Evolutionary conservation across 2,329 filamentous ascomycete genomes (phyloP).

Genomic region (Fusarium veterinarium): DNA sequence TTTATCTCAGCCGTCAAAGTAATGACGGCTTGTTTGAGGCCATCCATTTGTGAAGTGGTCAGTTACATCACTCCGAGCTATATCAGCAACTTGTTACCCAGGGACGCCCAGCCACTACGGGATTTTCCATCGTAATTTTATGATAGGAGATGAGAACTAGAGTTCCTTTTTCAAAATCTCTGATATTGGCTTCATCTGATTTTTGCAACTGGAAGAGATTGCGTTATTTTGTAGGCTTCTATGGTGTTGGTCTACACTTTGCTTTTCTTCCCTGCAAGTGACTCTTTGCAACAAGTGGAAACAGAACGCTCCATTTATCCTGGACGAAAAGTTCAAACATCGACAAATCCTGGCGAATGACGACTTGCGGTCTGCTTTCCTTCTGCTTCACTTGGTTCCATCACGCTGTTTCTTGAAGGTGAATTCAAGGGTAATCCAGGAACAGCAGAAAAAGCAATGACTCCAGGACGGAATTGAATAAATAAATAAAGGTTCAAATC

Average conservation of each 20-base stretch:
- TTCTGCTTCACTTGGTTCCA: not conserved
- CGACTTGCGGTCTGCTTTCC: not conserved
- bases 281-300: not conserved
- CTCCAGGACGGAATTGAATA: not conserved
- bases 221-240: not conserved
- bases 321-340: not conserved
- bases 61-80: not conserved
- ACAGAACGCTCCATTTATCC: not conserved
- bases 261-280: not conserved
- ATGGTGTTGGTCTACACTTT: not conserved
- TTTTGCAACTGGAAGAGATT: not conserved
- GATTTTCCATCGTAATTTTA: too few relatives aligned
- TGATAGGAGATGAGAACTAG: not conserved
- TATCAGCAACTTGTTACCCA: not conserved
- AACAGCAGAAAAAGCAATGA: slow-evolving; percentile 3
- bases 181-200: not conserved
- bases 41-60: not conserved
- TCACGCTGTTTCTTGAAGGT: not conserved
- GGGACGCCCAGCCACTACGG: not conserved
- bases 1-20: not conserved
- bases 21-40: not conserved
- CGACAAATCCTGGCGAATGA: not conserved
- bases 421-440: not conserved
- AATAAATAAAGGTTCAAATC: not conserved
- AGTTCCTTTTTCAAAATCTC: not conserved